Percentiles rank a stretch among this genome's conserved stretches.
These are phyloP conservation scores for Boletus pseudo-olivaceus DNA, from an alignment of 768 basidiomycete species.

Conservation along the genomic window DNA sequence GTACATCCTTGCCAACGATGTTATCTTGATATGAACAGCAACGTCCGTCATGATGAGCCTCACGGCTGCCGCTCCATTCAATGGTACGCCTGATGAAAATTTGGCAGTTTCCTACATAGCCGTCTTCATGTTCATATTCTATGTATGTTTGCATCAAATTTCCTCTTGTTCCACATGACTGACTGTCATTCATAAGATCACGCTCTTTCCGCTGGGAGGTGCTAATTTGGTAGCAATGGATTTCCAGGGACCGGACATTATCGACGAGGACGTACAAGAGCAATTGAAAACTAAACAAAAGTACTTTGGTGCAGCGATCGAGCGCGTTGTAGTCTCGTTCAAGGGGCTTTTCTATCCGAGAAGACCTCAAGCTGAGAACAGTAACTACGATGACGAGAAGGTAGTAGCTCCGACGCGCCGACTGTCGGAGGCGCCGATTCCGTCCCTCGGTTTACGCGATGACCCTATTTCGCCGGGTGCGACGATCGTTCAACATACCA, in stretches of 20 bases:
- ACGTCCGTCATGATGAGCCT: conserved; percentile 64
- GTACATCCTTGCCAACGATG: neutral
- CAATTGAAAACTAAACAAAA: conserved; percentile 38
- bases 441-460: neutral
- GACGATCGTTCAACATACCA: conserved; percentile 4
- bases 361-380: neutral
- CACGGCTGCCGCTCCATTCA: conserved; percentile 59
- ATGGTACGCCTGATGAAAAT: conserved; percentile 51
- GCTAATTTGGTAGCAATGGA: conserved; percentile 55
- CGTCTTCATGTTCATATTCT: conserved; percentile 56
- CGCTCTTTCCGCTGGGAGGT: conserved; percentile 63
- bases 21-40: conserved; percentile 37
- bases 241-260: conserved; percentile 60
- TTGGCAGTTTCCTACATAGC: conserved; percentile 67
- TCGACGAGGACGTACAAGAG: conserved; percentile 52
- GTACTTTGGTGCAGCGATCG: conserved; percentile 12
- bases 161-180: neutral
- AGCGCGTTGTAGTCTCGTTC: conserved; percentile 3
- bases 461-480: neutral
- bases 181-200: conserved; percentile 38
- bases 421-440: neutral
- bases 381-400: conserved; percentile 10
- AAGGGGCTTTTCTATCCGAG: neutral
- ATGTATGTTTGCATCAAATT: conserved; percentile 35
- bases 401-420: neutral